Evolutionary conservation across 116 monocot species (phyloP).

Genomic region (Zostera marina): DNA sequence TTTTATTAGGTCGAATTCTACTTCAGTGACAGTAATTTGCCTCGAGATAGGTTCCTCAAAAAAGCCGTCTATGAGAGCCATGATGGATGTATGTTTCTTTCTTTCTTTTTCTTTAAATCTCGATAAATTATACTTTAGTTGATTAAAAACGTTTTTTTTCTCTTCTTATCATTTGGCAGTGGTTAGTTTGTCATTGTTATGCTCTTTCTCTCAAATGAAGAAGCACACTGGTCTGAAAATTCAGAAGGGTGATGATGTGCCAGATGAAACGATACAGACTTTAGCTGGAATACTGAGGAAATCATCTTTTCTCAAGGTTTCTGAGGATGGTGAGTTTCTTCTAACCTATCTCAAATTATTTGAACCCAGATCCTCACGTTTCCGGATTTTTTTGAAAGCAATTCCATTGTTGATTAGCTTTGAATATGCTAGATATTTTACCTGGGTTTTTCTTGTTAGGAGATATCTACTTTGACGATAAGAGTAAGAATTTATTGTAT

Average conservation of each 20-base stretch:
- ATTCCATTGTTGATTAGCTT: too few relatives aligned
- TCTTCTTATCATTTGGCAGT: slow-evolving; percentile 21
- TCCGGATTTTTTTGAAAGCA: too few relatives aligned
- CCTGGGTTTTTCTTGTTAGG: background rate
- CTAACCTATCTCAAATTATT: background rate
- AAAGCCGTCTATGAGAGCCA: slow-evolving; percentile 33
- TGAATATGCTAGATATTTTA: too few relatives aligned
- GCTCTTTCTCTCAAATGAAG: slow-evolving; percentile 62
- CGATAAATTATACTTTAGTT: background rate
- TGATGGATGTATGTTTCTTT: slow-evolving; percentile 40
- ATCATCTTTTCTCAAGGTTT: slow-evolving; percentile 44
- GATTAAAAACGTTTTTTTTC: background rate
- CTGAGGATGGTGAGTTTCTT: slow-evolving; percentile 56
- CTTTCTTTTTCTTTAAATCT: background rate
- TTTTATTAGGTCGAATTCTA: slow-evolving; percentile 65
- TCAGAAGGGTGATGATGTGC: slow-evolving; percentile 38
- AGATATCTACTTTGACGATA: background rate
- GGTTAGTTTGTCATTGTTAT: slow-evolving; percentile 70
- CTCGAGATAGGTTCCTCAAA: slow-evolving; percentile 48
- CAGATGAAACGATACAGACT: slow-evolving; percentile 35
- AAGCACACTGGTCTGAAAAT: slow-evolving; percentile 32
- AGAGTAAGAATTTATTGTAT: background rate
- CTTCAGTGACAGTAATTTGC: slow-evolving; percentile 85
- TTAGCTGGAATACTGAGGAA: slow-evolving; percentile 49
- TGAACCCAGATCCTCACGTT: background rate